phyloP scores from a whole-genome alignment of 116 monocot genomes.

The Cymodocea nodosa region DNA sequence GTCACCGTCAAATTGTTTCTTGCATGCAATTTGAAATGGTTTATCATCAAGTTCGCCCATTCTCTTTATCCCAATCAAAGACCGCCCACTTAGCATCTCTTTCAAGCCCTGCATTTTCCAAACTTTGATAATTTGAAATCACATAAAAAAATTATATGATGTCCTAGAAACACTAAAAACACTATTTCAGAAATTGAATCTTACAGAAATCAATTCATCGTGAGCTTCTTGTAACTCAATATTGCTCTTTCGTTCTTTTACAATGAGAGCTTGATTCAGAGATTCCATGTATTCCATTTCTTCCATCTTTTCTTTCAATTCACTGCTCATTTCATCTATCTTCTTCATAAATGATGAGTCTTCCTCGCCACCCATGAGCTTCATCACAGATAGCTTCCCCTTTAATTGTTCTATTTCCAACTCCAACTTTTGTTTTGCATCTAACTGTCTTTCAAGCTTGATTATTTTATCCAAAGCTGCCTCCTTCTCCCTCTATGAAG shows the following conservation, averaged over 20 bases:
- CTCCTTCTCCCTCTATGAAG: conserved; percentile 68
- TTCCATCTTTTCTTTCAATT: conserved; percentile 59
- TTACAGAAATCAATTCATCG: conserved; percentile 37
- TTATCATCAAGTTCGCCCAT: conserved; percentile 49
- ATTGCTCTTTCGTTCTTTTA: conserved; percentile 53
- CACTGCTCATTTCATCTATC: conserved; percentile 46
- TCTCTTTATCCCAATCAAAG: conserved; percentile 30
- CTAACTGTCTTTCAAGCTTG: conserved; percentile 60
- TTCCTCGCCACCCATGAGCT: conserved; percentile 58
- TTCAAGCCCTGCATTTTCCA: conserved; percentile 22
- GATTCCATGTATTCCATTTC: conserved; percentile 56
- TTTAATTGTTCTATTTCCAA: conserved; percentile 76
- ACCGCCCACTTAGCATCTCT: conserved; percentile 9
- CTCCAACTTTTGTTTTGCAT: conserved; percentile 75
- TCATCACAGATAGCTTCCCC: conserved; percentile 67
- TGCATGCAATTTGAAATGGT: conserved; percentile 28
- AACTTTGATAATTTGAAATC: background rate
- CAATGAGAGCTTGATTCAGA: conserved; percentile 39
- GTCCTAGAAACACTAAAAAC: background rate
- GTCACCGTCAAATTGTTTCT: conserved; percentile 9
- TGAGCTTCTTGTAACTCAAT: conserved; percentile 67
- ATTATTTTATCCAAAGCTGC: conserved; percentile 49
- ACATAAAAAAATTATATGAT: background rate
- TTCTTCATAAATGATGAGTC: conserved; percentile 38
- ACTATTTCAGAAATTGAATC: conserved; percentile 3